Conservation (phyloP, 2,329 filamentous ascomycete species). For the Colletotrichum gloeosporioides region DNA sequence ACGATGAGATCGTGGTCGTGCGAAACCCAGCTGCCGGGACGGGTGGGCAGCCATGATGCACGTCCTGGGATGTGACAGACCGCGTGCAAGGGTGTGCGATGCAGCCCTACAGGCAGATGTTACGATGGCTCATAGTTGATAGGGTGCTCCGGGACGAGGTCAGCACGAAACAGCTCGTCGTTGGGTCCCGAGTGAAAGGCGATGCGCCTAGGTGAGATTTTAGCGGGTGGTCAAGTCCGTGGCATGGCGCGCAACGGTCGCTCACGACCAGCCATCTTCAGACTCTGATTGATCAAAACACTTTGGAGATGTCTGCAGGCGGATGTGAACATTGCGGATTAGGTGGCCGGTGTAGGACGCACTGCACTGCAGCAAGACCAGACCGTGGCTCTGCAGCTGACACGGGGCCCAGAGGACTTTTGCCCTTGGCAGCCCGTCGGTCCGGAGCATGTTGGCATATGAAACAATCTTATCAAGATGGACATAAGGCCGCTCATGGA, state of each 20-base stretch:
- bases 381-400: conserved; percentile 9
- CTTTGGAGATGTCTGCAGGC: not conserved
- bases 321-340: not conserved
- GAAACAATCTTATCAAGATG: not conserved
- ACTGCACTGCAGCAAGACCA: not conserved
- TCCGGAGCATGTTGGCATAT: not conserved
- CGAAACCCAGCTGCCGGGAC: conserved; percentile 3
- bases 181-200: not conserved
- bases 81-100: not conserved
- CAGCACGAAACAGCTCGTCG: not conserved
- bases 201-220: conserved; percentile 20
- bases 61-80: not conserved
- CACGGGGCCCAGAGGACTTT: not conserved
- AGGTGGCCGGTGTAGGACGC: not conserved
- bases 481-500: not conserved
- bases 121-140: not conserved
- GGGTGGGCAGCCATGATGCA: not conserved
- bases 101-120: conserved; percentile 8
- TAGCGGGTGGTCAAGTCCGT: conserved; percentile 3
- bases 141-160: not conserved
- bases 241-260: not conserved
- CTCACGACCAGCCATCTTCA: not conserved
- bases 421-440: not conserved
- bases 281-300: not conserved
- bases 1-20: not conserved